Base-by-base conservation (phyloP, 2,329 filamentous ascomycete genomes). In the Cladosporium austrohemisphaericum region DNA sequence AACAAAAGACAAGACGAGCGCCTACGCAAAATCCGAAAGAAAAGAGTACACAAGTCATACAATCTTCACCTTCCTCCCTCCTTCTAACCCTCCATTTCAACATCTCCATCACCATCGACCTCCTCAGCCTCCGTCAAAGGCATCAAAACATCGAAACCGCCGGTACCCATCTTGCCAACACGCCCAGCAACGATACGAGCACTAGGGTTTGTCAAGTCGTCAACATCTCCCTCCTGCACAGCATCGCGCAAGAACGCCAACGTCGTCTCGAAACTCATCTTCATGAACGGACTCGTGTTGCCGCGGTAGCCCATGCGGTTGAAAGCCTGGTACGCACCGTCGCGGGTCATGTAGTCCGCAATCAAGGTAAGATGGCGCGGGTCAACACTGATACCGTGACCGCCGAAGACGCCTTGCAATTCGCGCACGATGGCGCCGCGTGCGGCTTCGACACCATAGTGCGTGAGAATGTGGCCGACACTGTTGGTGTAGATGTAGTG, bases 181-280 rank as follows among this genome's bases (percentile, higher is more conserved):
- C 83, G 81, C 13, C 94, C 93, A 65, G 93, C 84, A 41, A 97
- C 91, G 61, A 98, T 87, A 52, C 92, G 80, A 55, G 88, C 85
- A 68, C 86, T 93, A 0, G 94, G 93, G 52, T 86, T 90, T 52
- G 79, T 82, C 53, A 98, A 74, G 61, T 93, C 86, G 68, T 98
- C 93, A 77, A 83, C 88, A 68, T 97, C 93, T 41, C 88, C 84
- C 63, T 95, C 89, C 51, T 94, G 74, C 20, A 96, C 85, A 1
- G 93, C 91, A 65, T 97, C 93, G 68, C 87, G 91, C 62, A 98
- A 76, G 75, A 96, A 96, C 1, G 86, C 85, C 31, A 97, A 80
- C 2, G 93, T 98, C 3, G 93, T 98, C 78, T 98, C 93, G 72
- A 97, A 98, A 68, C 88, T 95, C 92, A 97, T 97, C 78, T 97